Evolutionary conservation across 75 land plant genomes (phyloP).

Genomic region (Adiantum capillusveneris): DNA sequence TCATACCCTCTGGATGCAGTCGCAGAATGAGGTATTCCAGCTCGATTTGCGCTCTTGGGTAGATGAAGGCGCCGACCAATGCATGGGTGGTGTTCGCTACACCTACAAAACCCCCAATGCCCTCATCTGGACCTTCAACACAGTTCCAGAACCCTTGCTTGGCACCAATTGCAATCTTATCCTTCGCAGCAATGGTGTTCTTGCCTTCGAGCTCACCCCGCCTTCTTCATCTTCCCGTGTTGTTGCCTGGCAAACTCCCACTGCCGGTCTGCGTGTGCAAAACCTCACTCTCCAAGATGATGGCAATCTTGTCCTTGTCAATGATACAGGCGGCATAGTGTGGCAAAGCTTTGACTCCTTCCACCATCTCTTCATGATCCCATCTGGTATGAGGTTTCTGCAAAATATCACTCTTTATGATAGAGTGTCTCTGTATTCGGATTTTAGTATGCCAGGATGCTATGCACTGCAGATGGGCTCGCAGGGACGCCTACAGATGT

Average conservation of each 20-base stretch:
- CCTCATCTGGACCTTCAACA: background rate
- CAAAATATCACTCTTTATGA: background rate
- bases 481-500: background rate
- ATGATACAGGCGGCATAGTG: slow-evolving; percentile 22
- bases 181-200: background rate
- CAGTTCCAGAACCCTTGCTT: background rate
- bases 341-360: slow-evolving; percentile 18
- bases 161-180: background rate
- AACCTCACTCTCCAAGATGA: too few species aligned
- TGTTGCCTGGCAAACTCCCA: background rate
- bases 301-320: slow-evolving; percentile 28
- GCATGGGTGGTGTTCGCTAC: background rate
- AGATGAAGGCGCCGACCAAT: too few species aligned
- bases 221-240: too few species aligned
- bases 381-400: background rate
- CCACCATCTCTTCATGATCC: background rate
- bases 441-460: background rate
- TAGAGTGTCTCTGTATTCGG: background rate
- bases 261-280: background rate
- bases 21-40: background rate
- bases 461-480: background rate
- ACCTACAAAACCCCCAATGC: background rate
- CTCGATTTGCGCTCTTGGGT: background rate
- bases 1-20: too few species aligned
- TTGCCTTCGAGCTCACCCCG: background rate